Base-by-base conservation (phyloP, 352 stramenopile species). In the Globisporangium nodosum region DNA sequence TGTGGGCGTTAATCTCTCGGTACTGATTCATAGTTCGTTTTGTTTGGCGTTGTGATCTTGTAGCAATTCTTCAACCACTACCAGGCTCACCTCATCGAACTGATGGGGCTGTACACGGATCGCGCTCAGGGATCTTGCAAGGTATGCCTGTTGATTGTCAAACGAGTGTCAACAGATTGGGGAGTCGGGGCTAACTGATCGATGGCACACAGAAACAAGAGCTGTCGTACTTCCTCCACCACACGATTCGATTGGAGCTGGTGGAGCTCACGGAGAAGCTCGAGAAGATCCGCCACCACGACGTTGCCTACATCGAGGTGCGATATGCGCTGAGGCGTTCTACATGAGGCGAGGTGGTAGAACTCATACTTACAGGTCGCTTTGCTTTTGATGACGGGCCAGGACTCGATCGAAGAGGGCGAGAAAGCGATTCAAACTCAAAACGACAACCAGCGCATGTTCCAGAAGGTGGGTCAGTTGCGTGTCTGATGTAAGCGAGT, bases 41-140 rank as follows among this genome's bases (percentile, higher is more conserved):
- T 31, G 7, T 15, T 5, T 31, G 20, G 3, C n/a, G n/a, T 3
- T 30, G 1, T 13, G 20, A 12, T 24, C 21, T 6, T 40, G 11
- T 43, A 92, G 83, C 70, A 77, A 24, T 92, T 92, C 56, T 90
- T 86, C 54, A 71, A 82, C 49, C 66, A 84, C 47, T 92, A 90
- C 46, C 83, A 92, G 66, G 63, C 66, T 6, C 72, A 80, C 56
- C 49, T 92, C 39, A 81, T 84, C 51, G 75, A 90, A 31, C 49
- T 92, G 30, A 88, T 92, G 66, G 71, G 73, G 12, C 64, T 79
- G 49, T 92, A 87, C 64, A 87, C 78, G 4, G 77, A 89, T 21
- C 74, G 78, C 47, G 83, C 78, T 6, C 71, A 78, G 45, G 80
- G 83, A 8, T 77, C 83, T 12, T 65, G 73, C 12, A 82, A 80